A percentile compares a stretch with the other conserved stretches of the same genome.
phyloP scores from a whole-genome alignment of 805 yeast genomes.

The Saccharomycopsis babjevae region DNA sequence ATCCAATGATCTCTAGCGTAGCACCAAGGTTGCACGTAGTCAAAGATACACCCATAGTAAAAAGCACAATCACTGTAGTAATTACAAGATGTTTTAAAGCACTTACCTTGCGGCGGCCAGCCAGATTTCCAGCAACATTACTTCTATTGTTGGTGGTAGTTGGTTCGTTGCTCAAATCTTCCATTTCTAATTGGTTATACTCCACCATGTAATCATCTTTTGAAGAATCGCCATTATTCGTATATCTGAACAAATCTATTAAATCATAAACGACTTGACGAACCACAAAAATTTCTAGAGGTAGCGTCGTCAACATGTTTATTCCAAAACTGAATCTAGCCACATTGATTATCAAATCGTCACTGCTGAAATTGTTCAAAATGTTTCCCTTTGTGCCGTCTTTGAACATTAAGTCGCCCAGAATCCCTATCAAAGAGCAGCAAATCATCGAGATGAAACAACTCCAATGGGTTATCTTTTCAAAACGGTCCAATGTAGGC shows the following conservation, averaged over 20 bases:
- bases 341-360: slow-evolving; percentile 66
- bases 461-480: slow-evolving; percentile 71
- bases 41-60: slow-evolving; percentile 68
- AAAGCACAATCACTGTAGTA: slow-evolving; percentile 54
- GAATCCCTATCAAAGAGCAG: slow-evolving; percentile 66
- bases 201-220: slow-evolving; percentile 7
- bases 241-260: slow-evolving; percentile 26
- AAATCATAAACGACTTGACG: slow-evolving; percentile 76
- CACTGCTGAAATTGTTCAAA: slow-evolving; percentile 72
- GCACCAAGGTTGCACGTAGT: slow-evolving; percentile 84
- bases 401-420: slow-evolving; percentile 70
- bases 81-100: slow-evolving; percentile 44
- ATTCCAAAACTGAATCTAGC: slow-evolving; percentile 88
- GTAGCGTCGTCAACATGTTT: slow-evolving; percentile 87
- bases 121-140: slow-evolving; percentile 15
- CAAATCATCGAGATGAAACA: slow-evolving; percentile 73
- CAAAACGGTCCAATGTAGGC: slow-evolving; percentile 68
- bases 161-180: slow-evolving; percentile 17
- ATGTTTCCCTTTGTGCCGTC: slow-evolving; percentile 78
- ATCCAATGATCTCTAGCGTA: slow-evolving; percentile 81
- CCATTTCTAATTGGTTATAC: slow-evolving; percentile 5
- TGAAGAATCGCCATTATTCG: slow-evolving; percentile 2
- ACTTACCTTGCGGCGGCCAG: slow-evolving; percentile 8
- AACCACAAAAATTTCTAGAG: slow-evolving; percentile 82
- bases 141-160: slow-evolving; percentile 19